Evolutionary conservation across 2,329 filamentous ascomycete genomes (phyloP), one percentile per base, ranked within the genome.

Genomic region (Apiospora rasikravindrae): DNA sequence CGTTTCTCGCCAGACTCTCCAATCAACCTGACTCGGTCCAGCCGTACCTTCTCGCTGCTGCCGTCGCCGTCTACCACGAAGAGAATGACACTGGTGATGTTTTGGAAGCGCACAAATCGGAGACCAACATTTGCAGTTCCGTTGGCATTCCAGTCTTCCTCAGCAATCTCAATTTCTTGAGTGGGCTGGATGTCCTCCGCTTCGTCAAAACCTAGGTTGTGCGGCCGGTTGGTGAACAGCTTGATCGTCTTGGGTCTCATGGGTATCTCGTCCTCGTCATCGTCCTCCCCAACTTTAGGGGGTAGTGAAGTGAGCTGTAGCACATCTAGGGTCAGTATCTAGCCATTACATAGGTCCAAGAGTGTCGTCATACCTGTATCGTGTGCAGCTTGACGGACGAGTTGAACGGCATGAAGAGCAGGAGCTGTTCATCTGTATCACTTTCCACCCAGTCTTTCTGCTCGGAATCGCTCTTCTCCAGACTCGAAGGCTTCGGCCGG

Each of bases 21-120:
- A 79, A 98, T 91, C 71, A 98, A 86, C 77, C 90, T 88, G 75
- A 96, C 83, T 69, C 94, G 88, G 83, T 96, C 94, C 69, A 99
- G 83, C 71, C 96, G 91, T 72, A 96, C 92, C 86, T 94, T 95
- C 81, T 98, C 95, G 61, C 92, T 90, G 69, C 94, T 92, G 24
- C 91, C 92, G 71, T 96, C 93, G 2, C 95, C 95, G 80, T 97
- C 92, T 70, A 93, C 93, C 45, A 99, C 91, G 81, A 98, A 99
- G 14, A 99, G 77, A 24, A 97, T 92, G 77, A 99, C 80, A 74
- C 92, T 96, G 73, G 91, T 93, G 70, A 98, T 93, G 80, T 95
- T 97, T 84, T 98, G 96, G 86, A 98, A 99, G 85, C 98, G 98
- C 83, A 99, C 96, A 79, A 96, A 98, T 19, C 95, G 93, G 77